Base-by-base conservation (phyloP, 148 eudicot species). In the Polygonum aviculare region DNA sequence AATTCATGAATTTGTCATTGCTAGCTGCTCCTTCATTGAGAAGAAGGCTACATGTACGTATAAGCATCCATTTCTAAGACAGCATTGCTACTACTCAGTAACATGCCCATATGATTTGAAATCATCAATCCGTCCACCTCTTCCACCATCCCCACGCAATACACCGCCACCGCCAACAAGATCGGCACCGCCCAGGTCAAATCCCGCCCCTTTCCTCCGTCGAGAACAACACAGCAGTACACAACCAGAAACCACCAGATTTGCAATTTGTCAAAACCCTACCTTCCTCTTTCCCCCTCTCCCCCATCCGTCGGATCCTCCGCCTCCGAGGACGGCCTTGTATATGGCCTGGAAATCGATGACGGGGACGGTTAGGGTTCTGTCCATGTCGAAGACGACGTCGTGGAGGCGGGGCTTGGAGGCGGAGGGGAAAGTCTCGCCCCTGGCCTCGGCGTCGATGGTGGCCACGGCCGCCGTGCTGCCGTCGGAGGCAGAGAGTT, bases 321-420 rank as follows among this genome's bases (percentile, higher is more conserved):
- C 82, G 41, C 90, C 89, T 0, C 98, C 98, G 14, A 94, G 79
- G 40, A 94, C 92, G 0, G 92, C 86, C 57, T 80, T 90, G 80
- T 94, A 92, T 97, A 94, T 94, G 21, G 97, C 93, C 73, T 79
- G 91, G 41, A 94, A 94, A 75, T 94, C 91, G 69, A 94, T 94
- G 16, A 80, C 93, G 19, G 98, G 98, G 11, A 94, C 93, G 1
- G 98, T 94, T 54, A 92, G 83, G 79, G 98, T 94, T 35, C 98
- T 97, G 80, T 94, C 98, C 97, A 94, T 94, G 93, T 94, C 98
- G 82, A 94, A 94, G 3, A 94, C 96, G 6, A 94, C 89, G 55
- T 97, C 98, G 52, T 89, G 74, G 1, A 94, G 65, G 16, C 88
- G 82, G 16, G 91, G 4, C 76, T 84, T 86, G 47, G 80, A 74